A percentile compares a stretch with the other conserved stretches of the same genome.
Conservation (phyloP, 73 alveolate species). For the Paramecium tetraurelia region DNA sequence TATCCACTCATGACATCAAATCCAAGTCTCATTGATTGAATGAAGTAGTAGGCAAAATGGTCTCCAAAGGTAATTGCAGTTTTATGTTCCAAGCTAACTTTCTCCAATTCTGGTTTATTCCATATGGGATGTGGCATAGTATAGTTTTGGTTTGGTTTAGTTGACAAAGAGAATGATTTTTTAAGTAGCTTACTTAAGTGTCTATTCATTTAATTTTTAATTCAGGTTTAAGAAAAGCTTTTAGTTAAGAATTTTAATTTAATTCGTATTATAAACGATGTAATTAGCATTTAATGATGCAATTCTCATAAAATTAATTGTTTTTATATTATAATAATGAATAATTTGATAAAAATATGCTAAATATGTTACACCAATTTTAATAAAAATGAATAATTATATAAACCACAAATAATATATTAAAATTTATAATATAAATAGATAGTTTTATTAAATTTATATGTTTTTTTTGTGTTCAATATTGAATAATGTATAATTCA, state of each 20-base stretch:
- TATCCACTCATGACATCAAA: conserved; percentile 64
- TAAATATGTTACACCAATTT: not conserved
- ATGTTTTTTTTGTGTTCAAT: not conserved
- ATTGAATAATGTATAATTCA: not conserved
- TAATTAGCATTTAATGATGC: not conserved
- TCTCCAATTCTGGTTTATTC: not conserved
- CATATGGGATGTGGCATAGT: conserved; percentile 56
- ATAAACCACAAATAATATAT: not conserved
- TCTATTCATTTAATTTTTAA: not conserved
- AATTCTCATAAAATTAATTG: not conserved
- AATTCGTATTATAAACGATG: not conserved
- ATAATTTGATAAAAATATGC: not conserved
- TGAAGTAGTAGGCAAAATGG: conserved; percentile 28
- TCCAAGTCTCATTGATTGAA: conserved; percentile 41
- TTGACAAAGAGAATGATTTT: not conserved
- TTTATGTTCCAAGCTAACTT: conserved; percentile 9
- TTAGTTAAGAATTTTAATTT: not conserved
- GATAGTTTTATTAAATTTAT: not conserved
- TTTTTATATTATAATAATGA: not conserved
- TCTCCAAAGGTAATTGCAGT: conserved; percentile 50
- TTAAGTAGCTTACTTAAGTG: not conserved
- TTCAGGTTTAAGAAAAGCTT: not conserved
- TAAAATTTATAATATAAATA: not conserved
- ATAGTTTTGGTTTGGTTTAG: not conserved
- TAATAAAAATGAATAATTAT: not conserved